Evolutionary conservation across 148 eudicot genomes (phyloP).

Genomic region (Fallopia convolvulus): DNA sequence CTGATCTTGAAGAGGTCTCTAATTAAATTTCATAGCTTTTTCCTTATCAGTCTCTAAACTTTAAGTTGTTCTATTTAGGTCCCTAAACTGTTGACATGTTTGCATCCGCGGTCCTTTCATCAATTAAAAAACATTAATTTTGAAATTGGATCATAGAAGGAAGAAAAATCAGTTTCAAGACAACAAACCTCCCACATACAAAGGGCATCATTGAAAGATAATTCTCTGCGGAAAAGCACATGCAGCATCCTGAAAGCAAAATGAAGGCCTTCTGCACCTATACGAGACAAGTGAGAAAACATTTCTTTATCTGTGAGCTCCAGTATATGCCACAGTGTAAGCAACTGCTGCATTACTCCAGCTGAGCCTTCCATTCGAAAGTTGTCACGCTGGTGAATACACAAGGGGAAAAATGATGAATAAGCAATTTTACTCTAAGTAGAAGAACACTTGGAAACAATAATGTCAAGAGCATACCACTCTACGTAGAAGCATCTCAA

Average conservation of each 20-base stretch:
- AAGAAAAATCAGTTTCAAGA: slow-evolving; percentile 7
- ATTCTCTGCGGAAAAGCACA: slow-evolving; percentile 93
- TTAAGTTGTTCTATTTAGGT: no score
- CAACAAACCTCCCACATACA: slow-evolving; percentile 99
- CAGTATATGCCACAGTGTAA: slow-evolving; percentile 74
- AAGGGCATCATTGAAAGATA: slow-evolving; percentile 85
- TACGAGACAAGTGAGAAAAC: slow-evolving; percentile 70
- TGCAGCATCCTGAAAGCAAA: slow-evolving; percentile 95
- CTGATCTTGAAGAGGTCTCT: no score
- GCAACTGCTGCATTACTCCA: slow-evolving; percentile 96
- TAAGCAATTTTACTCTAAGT: background rate
- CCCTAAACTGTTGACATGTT: no score
- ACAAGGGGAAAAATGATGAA: background rate
- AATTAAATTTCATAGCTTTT: no score
- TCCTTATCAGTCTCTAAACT: no score
- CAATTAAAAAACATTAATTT: no score
- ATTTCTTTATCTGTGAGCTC: slow-evolving; percentile 81
- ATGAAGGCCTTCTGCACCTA: slow-evolving; percentile 99
- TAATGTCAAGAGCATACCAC: slow-evolving; percentile 36
- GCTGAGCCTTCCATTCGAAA: slow-evolving; percentile 93
- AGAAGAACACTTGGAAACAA: background rate
- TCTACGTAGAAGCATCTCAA: slow-evolving; percentile 96
- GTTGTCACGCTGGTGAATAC: slow-evolving; percentile 60
- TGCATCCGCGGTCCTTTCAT: no score
- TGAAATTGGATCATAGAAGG: background rate